Percentiles rank a stretch among this genome's conserved stretches.
phyloP scores from a whole-genome alignment of 495 filamentous ascomycete species.

The Trichoderma orchidacearum region DNA sequence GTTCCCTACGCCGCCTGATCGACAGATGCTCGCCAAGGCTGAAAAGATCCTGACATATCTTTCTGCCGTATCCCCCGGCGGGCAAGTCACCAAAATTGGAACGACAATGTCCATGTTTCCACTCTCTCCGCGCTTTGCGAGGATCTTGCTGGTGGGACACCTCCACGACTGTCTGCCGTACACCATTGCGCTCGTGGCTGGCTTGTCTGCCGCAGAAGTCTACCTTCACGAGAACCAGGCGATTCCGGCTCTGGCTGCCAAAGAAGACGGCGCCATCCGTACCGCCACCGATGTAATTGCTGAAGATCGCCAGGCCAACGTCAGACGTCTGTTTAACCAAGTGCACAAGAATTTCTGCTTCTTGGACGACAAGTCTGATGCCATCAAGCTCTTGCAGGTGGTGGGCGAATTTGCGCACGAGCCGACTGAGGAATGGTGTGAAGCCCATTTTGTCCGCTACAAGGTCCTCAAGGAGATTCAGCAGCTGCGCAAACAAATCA shows the following conservation, averaged over 20 bases:
- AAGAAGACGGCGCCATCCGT: slow-evolving; percentile 36
- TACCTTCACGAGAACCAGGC: slow-evolving; percentile 79
- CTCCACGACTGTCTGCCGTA: slow-evolving; percentile 73
- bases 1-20: slow-evolving; percentile 88
- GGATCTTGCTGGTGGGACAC: slow-evolving; percentile 80
- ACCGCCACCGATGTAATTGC: slow-evolving; percentile 54
- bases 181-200: slow-evolving; percentile 78
- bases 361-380: slow-evolving; percentile 73
- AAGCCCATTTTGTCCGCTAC: slow-evolving; percentile 64
- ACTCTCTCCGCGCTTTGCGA: slow-evolving; percentile 75
- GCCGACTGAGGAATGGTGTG: slow-evolving; percentile 56
- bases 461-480: slow-evolving; percentile 79
- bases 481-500: slow-evolving; percentile 72
- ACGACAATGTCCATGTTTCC: slow-evolving; percentile 76
- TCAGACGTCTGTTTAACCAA: slow-evolving; percentile 55
- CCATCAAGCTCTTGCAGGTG: slow-evolving; percentile 78
- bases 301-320: slow-evolving; percentile 50
- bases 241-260: slow-evolving; percentile 31
- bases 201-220: slow-evolving; percentile 74
- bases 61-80: slow-evolving; percentile 48
- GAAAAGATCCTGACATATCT: slow-evolving; percentile 74
- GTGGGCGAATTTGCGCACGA: slow-evolving; percentile 72
- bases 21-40: slow-evolving; percentile 64
- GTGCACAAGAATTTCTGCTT: slow-evolving; percentile 67
- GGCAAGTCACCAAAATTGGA: slow-evolving; percentile 67